Evolutionary conservation across 2,329 filamentous ascomycete species (phyloP), one percentile per base, ranked within the genome.

Genomic region (Onygenales sp.): DNA sequence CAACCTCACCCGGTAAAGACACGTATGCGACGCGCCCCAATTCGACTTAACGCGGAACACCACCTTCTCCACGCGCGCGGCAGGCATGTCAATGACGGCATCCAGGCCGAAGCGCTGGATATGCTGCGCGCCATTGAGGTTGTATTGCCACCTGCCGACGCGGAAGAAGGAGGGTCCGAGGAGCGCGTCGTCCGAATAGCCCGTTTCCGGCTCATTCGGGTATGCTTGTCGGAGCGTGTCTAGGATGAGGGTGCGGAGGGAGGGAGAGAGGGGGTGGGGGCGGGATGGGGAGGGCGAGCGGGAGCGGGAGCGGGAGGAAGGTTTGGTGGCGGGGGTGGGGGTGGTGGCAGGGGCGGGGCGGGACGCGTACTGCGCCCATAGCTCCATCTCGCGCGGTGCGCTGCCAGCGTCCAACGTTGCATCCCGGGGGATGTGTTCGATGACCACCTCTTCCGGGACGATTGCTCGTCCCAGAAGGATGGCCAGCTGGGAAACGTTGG

Each of bases 381-480:
- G 66, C 64, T 92, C 87, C 54, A 92, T 79, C 2, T 85, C 75
- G 50, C 73, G 77, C 0, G 88, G 88, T 34, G 83, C 82, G n/a
- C 65, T 61, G 11, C 73, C 76, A 0, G 84, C 79, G 46, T 85
- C 77, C 6, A 83, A 74, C 0, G 83, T 85, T 2, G 82, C 81
- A 1, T 74, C 73, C 6, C 77, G 76, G 2, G 82, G 72, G 53
- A 88, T 83, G 65, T 91, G 86, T 63, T 92, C 87, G 43, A 92
- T 67, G 1, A 87, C 81, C 1, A 92, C 64, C 59, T 88, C 78
- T 59, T 84, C 80, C 0, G 87, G 86, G 33, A 84, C 75, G 53
- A 91, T 76, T 5, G 70, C 57, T n/a, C 66, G 65, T 1, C 65
- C 62, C 0, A 74, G 63, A 4, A 62, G 51, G 17, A 76, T 63